Evolutionary conservation across 257 asterid species (phyloP), one percentile per base, ranked within the genome.

Genomic region (Penstemon newberryi): DNA sequence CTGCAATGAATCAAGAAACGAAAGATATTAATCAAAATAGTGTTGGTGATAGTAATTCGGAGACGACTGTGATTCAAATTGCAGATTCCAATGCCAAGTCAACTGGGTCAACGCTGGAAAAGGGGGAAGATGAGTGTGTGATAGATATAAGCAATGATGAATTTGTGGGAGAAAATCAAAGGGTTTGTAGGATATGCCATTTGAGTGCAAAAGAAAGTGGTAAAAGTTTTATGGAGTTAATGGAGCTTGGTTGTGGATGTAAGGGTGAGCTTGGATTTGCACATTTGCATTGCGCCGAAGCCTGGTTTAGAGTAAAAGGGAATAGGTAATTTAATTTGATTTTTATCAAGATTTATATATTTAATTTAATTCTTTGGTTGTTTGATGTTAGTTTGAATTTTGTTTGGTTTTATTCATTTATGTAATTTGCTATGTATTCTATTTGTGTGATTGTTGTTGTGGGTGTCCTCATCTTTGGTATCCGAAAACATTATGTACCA

Each of bases 161-260:
- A 25, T 25, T 25, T 25, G 33, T 25, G 33, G 33, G 2, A 25
- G 33, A 25, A 25, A 25, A 25, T 25, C 33, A 25, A 25, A 25
- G 33, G 33, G 33, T 25, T 25, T 25, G 33, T 25, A 25, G 33
- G 60, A 82, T 92, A 69, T 92, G 98, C 65, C 98, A 90, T 76
- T 73, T 87, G 87, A 89, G 63, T 75, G 80, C 77, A 5, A 79
- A 77, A 74, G 96, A 89, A 63, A 72, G 63, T 61, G 86, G 79
- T 3, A 65, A 75, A 15, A 63, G 50, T 56, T 60, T 58, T 25
- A 47, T 38, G n/a, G 95, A 82, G 70, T 73, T 93, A 80, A 80
- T 84, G 65, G 92, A 85, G 83, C 85, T 93, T 70, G 97, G 97
- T 19, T 93, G 98, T 77, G 95, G 86, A 5, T 90, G 98, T 78